Percentiles rank a stretch among this genome's conserved stretches.
These are phyloP conservation scores for Botrytis elliptica DNA, from an alignment of 2,329 filamentous ascomycete genomes.

Conservation along the genomic window DNA sequence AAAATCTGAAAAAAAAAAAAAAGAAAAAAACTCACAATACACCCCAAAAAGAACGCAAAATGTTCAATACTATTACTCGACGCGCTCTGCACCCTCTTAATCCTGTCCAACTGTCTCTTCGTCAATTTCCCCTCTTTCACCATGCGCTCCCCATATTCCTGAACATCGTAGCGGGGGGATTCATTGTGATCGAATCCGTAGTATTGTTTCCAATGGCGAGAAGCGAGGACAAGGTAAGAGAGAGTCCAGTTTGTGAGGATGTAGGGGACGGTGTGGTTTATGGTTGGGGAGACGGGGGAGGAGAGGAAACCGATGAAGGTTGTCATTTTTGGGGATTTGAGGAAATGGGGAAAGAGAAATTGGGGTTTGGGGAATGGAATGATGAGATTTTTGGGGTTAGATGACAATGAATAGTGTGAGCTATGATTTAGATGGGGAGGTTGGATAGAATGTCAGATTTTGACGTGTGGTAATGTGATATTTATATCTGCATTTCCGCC, in stretches of 20 bases:
- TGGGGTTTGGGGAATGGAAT: neutral
- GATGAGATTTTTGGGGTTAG: neutral
- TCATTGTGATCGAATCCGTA: neutral
- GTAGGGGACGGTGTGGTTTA: neutral
- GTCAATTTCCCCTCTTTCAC: neutral
- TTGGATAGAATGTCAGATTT: neutral
- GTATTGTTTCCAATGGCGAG: neutral
- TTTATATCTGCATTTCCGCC: neutral
- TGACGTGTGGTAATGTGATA: neutral
- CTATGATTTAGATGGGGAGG: too few species aligned
- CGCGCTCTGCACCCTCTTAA: slow-evolving; percentile 9
- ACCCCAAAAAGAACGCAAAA: neutral
- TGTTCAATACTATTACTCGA: neutral
- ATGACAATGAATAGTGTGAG: too few species aligned
- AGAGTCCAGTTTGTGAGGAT: slow-evolving; percentile 1
- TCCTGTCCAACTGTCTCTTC: neutral
- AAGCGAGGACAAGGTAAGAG: neutral
- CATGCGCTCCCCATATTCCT: neutral
- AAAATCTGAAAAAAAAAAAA: neutral
- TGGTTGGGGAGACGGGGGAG: neutral
- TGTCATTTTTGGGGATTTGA: neutral
- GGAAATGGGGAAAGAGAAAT: too few species aligned
- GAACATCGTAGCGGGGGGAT: neutral
- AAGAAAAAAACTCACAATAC: neutral
- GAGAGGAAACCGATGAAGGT: neutral